Conservation (phyloP, 2,329 filamentous ascomycete species). For the Curvularia lunata region DNA sequence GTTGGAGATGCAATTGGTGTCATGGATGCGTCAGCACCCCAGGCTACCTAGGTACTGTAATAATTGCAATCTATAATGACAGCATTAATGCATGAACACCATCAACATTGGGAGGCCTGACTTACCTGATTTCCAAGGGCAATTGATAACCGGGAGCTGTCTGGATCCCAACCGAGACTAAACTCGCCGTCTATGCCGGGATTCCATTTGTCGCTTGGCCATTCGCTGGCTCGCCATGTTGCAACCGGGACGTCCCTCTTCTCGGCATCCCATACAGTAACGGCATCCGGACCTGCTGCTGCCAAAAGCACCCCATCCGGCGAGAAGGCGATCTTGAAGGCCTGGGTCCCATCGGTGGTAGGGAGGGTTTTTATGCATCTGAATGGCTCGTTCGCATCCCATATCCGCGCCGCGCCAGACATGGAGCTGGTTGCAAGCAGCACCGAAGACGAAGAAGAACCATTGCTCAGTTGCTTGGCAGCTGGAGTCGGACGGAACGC, state of each 20-base stretch:
- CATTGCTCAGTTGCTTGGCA: conserved; percentile 24
- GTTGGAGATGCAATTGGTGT: conserved; percentile 1
- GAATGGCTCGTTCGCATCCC: conserved; percentile 49
- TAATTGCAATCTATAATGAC: conserved; percentile 41
- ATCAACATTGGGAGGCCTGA: not conserved
- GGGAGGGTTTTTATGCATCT: conserved; percentile 38
- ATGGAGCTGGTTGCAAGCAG: conserved; percentile 52
- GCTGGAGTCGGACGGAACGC: conserved; percentile 47
- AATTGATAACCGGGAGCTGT: conserved; percentile 47
- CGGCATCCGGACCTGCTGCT: conserved; percentile 51
- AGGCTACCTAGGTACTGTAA: conserved; percentile 39
- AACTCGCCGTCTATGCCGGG: conserved; percentile 43
- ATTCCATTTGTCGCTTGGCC: conserved; percentile 39
- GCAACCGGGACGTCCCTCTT: conserved; percentile 45
- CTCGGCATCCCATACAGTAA: conserved; percentile 54
- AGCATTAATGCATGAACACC: conserved; percentile 12
- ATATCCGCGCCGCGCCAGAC: conserved; percentile 51
- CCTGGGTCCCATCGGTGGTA: conserved; percentile 44
- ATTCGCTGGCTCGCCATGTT: conserved; percentile 43
- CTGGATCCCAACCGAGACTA: conserved; percentile 49
- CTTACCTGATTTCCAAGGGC: conserved; percentile 49
- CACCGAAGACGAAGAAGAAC: conserved; percentile 31
- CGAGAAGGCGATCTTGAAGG: conserved; percentile 53
- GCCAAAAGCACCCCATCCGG: conserved; percentile 53
- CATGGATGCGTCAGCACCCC: not conserved